phyloP scores from a whole-genome alignment of 768 basidiomycete species.

The Rhizopogon vulgaris region DNA sequence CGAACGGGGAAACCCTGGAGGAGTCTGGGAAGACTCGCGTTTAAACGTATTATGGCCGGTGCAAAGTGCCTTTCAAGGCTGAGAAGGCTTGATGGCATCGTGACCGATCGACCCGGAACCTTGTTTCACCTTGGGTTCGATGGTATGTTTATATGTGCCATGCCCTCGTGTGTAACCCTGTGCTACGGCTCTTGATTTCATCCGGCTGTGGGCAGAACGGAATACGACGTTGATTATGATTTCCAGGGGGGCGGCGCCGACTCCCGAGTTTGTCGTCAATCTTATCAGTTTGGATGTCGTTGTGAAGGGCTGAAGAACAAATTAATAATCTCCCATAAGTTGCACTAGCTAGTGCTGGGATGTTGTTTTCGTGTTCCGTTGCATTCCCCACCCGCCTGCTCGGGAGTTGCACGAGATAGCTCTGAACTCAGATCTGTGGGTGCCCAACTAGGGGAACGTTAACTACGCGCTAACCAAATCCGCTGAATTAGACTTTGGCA shows the following conservation, averaged over 20 bases:
- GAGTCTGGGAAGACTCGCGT: constrained; percentile 12
- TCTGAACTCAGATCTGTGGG: not conserved
- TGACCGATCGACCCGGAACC: constrained; percentile 22
- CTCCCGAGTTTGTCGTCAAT: constrained; percentile 10
- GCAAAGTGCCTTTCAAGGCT: constrained; percentile 8
- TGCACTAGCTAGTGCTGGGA: no score
- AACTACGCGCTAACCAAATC: constrained; percentile 3
- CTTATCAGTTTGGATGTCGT: constrained; percentile 1
- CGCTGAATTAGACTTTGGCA: constrained; percentile 1
- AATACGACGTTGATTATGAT: not conserved
- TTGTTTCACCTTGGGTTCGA: constrained; percentile 13
- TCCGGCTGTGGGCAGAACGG: not conserved
- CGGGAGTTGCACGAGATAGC: not conserved
- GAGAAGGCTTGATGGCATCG: constrained; percentile 10
- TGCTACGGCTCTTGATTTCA: not conserved
- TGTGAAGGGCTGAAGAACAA: not conserved
- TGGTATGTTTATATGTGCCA: not conserved
- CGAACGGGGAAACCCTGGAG: constrained; percentile 8
- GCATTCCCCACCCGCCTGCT: not conserved
- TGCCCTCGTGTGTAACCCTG: constrained; percentile 3
- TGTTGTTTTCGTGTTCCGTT: not conserved
- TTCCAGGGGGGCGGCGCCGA: not conserved
- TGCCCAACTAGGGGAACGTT: not conserved
- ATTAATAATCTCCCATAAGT: no score
- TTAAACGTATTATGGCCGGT: constrained; percentile 17